Evolutionary conservation across 495 filamentous ascomycete genomes (phyloP).

Genomic region (Penicillium verhagenii): DNA sequence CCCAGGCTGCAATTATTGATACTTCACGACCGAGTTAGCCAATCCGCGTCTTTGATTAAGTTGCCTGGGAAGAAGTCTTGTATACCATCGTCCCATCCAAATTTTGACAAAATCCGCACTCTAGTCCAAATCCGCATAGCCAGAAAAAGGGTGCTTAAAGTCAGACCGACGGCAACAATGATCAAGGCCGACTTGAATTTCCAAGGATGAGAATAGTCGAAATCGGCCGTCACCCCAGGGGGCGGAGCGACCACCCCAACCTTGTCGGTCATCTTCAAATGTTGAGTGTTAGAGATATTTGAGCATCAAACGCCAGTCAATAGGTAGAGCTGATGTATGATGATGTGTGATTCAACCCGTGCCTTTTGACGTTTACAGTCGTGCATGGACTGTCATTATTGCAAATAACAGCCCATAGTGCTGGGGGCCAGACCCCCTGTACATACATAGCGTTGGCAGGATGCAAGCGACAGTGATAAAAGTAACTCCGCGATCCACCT

Average conservation of each 20-base stretch:
- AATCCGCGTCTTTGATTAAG: not conserved
- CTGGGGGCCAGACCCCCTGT: too few species aligned
- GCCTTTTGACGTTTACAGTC: too few species aligned
- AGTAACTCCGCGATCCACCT: too few species aligned
- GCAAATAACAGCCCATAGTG: too few species aligned
- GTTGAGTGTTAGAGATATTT: too few species aligned
- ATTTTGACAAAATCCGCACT: not conserved
- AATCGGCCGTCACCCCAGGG: slow-evolving; percentile 12
- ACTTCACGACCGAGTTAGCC: slow-evolving; percentile 16
- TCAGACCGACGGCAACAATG: slow-evolving; percentile 14
- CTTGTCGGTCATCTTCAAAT: not conserved
- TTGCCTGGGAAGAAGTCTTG: not conserved
- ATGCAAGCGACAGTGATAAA: too few species aligned
- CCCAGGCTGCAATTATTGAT: slow-evolving; percentile 27
- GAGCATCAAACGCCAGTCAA: too few species aligned
- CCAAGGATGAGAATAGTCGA: slow-evolving; percentile 23
- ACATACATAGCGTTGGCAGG: too few species aligned
- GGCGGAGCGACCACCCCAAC: slow-evolving; percentile 10
- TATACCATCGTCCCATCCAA: not conserved
- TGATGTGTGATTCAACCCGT: too few species aligned
- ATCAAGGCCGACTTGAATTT: slow-evolving; percentile 8
- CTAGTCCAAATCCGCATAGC: not conserved
- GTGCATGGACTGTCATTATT: too few species aligned
- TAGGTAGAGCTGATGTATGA: too few species aligned
- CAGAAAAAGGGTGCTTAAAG: not conserved